These are phyloP conservation scores for Alternaria hordeiaustralica DNA, from an alignment of 2,329 filamentous ascomycete genomes.

Conservation along the genomic window DNA sequence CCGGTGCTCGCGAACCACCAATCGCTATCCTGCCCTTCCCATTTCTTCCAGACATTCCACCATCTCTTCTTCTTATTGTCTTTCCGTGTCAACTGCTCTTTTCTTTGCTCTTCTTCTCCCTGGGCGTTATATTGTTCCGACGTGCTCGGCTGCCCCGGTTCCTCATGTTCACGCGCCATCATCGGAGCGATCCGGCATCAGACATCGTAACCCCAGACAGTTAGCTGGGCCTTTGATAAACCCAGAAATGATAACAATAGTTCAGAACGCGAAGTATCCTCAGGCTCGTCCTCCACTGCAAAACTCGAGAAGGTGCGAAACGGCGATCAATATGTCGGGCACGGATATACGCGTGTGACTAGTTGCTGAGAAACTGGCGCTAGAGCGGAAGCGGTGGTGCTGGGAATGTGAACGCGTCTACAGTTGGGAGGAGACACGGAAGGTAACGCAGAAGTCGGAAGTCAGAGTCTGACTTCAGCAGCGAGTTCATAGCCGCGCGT, in stretches of 20 bases:
- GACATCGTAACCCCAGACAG: not conserved
- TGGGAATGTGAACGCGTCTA: slow-evolving; percentile 2
- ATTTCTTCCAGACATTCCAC: slow-evolving; percentile 20
- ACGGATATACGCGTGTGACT: not conserved
- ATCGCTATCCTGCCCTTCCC: slow-evolving; percentile 30
- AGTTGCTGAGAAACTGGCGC: slow-evolving; percentile 27
- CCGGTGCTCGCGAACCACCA: slow-evolving; percentile 51
- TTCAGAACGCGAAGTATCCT: not conserved
- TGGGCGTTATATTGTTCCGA: not conserved
- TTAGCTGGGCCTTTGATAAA: not conserved
- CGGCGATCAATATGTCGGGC: not conserved
- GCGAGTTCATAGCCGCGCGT: not conserved
- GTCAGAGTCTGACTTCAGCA: not conserved
- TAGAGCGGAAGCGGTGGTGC: slow-evolving; percentile 6
- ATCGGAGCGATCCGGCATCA: not conserved
- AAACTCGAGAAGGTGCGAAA: not conserved
- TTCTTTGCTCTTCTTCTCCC: not conserved
- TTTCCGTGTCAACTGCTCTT: not conserved
- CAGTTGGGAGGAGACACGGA: not conserved
- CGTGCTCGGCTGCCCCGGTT: not conserved
- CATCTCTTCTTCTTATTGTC: slow-evolving; percentile 2
- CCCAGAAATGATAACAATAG: too few species aligned
- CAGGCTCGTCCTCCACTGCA: not conserved
- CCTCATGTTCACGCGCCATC: slow-evolving; percentile 6
- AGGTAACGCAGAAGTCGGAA: not conserved